phyloP scores from a whole-genome alignment of 768 basidiomycete genomes.

The Agrocybe chaxingu region DNA sequence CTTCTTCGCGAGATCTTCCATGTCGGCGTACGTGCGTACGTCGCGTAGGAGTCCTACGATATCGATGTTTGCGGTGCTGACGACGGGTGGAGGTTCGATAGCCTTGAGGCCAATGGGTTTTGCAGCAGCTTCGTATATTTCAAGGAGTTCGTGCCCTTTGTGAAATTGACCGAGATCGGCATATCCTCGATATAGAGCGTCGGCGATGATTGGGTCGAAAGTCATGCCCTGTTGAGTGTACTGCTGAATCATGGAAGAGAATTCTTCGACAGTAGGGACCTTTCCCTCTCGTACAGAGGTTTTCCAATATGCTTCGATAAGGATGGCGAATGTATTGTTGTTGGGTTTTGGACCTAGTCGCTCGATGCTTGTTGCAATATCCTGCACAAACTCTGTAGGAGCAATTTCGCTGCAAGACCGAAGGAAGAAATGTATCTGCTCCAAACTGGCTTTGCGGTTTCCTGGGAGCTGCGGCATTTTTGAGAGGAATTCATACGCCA shows the following conservation, averaged over 20 bases:
- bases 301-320: constrained; percentile 42
- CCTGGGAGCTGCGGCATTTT: constrained; percentile 52
- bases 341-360: constrained; percentile 39
- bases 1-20: constrained; percentile 37
- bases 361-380: constrained; percentile 32
- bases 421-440: constrained; percentile 56
- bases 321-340: constrained; percentile 43
- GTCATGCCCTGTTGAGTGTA: constrained; percentile 43
- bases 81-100: too few species aligned
- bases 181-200: constrained; percentile 41
- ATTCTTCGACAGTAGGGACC: constrained; percentile 27
- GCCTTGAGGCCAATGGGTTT: background rate
- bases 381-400: constrained; percentile 30
- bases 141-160: constrained; percentile 35
- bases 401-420: constrained; percentile 31
- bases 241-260: constrained; percentile 40
- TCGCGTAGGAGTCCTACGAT: constrained; percentile 30
- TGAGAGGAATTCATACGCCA: constrained; percentile 47
- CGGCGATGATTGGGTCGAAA: constrained; percentile 39
- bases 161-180: constrained; percentile 31
- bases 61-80: background rate
- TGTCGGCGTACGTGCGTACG: constrained; percentile 36
- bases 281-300: constrained; percentile 23
- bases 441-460: constrained; percentile 39
- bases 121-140: constrained; percentile 28